Evolutionary conservation across 177 flowering plant genomes (phyloP).

Genomic region (Vitis hybrid): DNA sequence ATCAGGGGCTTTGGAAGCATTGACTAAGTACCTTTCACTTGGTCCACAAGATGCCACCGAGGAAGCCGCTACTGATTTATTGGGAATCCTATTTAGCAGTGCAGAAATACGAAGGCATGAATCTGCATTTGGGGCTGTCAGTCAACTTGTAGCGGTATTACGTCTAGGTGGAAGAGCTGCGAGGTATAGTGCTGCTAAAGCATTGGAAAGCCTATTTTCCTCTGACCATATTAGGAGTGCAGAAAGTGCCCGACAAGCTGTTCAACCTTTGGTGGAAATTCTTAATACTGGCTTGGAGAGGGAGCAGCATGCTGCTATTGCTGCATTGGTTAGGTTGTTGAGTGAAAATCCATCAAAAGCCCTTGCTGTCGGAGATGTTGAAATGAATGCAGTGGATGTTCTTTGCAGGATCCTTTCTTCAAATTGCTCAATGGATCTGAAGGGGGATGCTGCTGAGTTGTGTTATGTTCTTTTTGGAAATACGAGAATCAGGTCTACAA

Average conservation of each 20-base stretch:
- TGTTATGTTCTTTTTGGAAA: conserved; percentile 90
- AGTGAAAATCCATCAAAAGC: conserved; percentile 86
- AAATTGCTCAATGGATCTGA: conserved; percentile 83
- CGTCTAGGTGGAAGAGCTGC: conserved; percentile 94
- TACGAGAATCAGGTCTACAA: conserved; percentile 82
- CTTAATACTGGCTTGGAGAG: conserved; percentile 88
- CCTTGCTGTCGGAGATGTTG: conserved; percentile 89
- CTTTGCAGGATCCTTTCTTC: conserved; percentile 93
- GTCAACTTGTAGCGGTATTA: conserved; percentile 91
- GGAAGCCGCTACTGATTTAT: conserved; percentile 93
- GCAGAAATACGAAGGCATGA: conserved; percentile 93
- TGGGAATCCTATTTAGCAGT: conserved; percentile 80
- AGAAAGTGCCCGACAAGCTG: conserved; percentile 84
- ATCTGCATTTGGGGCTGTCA: conserved; percentile 86
- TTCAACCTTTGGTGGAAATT: conserved; percentile 95
- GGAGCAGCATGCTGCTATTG: conserved; percentile 99
- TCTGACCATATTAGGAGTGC: conserved; percentile 92
- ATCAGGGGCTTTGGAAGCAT: conserved; percentile 87
- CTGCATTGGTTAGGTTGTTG: conserved; percentile 81
- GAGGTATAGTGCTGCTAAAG: conserved; percentile 93
- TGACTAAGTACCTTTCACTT: conserved; percentile 93
- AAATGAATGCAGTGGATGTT: conserved; percentile 91
- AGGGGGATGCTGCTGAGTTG: conserved; percentile 95
- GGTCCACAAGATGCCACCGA: conserved; percentile 98
- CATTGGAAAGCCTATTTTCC: conserved; percentile 90